Evolutionary conservation across 352 stramenopile genomes (phyloP), one percentile per base, ranked within the genome.

Genomic region (Globisporangium paroecandrum): DNA sequence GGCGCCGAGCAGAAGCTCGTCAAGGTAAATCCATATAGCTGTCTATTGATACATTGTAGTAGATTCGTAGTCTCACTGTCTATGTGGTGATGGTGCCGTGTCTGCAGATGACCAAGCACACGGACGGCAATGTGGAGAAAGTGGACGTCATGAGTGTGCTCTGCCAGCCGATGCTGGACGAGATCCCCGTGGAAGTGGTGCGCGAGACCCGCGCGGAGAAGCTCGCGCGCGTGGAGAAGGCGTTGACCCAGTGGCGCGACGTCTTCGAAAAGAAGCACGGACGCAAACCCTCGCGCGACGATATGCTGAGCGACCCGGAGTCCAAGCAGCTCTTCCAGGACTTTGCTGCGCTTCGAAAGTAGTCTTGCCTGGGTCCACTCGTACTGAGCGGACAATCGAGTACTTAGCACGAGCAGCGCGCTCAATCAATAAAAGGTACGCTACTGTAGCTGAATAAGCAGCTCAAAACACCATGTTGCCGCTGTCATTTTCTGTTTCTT

Each of bases 91-190:
- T 58, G 24, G 18, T 32, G 4, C 5, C 34, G 13, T 64, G 3
- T 7, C 4, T 58, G 20, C 46, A 85, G 83, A 92, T 94, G 87
- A 88, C 77, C 27, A 95, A 93, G 67, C 67, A 76, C 62, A 38
- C 29, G 9, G 70, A 90, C 61, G 83, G 83, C 25, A 75, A 75
- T 7, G 77, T 91, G 6, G 71, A 79, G 25, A 94, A 92, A 55
- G 63, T 77, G 5, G 86, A 92, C 56, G 66, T 95, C 51, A 94
- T 95, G 86, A 93, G 83, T 63, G 88, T 95, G 49, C 72, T 95
- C 27, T 95, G 88, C 25, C 88, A 95, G 62, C 88, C 88, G 1
- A 89, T 95, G 68, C 69, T 94, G 13, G 77, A 91, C 66, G 74
- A 66, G 20, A 67, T 81, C 4, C 85, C 87, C 0, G 74, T 89